Percentiles rank a stretch among this genome's conserved stretches.
phyloP scores from a whole-genome alignment of 2,329 filamentous ascomycete species.

The Juglanconis sp. region DNA sequence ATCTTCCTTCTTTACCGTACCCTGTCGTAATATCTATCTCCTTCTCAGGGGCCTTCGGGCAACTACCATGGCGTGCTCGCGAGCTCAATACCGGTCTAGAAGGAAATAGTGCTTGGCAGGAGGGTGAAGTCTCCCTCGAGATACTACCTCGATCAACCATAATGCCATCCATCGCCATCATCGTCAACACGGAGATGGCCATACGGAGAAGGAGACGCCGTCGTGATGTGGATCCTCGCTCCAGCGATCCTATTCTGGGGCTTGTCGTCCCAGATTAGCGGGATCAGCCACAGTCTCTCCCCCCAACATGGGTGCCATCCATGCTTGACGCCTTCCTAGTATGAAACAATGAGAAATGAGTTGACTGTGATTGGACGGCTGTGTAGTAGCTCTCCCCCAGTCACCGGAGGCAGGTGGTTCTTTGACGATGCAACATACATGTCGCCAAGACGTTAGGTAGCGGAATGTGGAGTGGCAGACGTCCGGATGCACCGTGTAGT shows the following conservation, averaged over 20 bases:
- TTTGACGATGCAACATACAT: not conserved
- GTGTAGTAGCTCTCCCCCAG: not conserved
- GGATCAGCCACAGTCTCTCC: too few species aligned
- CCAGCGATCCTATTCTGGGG: not conserved
- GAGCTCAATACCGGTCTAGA: not conserved
- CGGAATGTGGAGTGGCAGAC: not conserved
- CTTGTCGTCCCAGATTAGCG: too few species aligned
- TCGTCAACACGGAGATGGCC: not conserved
- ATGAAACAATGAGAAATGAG: not conserved
- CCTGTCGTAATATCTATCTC: not conserved
- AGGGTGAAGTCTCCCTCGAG: not conserved
- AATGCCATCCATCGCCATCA: not conserved
- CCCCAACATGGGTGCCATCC: too few species aligned
- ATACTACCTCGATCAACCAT: not conserved
- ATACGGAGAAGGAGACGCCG: not conserved
- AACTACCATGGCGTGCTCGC: not conserved
- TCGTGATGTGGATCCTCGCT: not conserved
- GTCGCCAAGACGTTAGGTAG: not conserved
- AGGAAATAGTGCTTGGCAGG: not conserved
- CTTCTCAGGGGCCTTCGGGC: not conserved
- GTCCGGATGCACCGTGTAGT: not conserved
- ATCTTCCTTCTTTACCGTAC: too few species aligned
- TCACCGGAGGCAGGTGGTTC: not conserved
- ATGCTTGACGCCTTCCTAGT: not conserved
- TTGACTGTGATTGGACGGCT: not conserved